phyloP scores from a whole-genome alignment of 345 rosid genomes.

The Pistacia integerrima region DNA sequence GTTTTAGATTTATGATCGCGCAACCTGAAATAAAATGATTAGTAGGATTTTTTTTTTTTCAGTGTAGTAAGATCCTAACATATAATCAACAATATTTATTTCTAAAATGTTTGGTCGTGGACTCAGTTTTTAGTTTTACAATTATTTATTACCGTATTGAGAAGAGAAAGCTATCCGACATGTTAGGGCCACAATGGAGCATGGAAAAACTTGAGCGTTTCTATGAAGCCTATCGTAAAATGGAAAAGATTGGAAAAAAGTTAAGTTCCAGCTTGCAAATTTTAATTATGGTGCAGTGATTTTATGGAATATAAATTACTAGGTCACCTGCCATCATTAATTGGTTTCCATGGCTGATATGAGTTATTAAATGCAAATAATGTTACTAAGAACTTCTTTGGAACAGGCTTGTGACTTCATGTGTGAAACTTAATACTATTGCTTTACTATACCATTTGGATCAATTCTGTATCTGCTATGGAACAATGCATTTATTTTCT shows the following conservation, averaged over 20 bases:
- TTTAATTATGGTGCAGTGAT: not conserved
- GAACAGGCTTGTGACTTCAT: not conserved
- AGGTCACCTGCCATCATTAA: not conserved
- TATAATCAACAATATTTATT: not conserved
- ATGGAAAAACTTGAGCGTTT: conserved; percentile 75
- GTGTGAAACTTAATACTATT: conserved; percentile 1
- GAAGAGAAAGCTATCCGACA: conserved; percentile 77
- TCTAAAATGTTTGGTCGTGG: not conserved
- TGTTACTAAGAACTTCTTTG: conserved; percentile 4
- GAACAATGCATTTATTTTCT: not conserved
- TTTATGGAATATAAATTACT: conserved; percentile 1
- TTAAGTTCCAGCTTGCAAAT: conserved; percentile 25
- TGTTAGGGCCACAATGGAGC: conserved; percentile 88
- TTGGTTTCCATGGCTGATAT: conserved; percentile 3
- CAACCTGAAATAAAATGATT: conserved; percentile 6
- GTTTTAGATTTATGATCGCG: not conserved
- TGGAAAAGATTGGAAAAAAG: conserved; percentile 89
- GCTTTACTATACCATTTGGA: not conserved
- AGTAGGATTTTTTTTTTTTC: not conserved
- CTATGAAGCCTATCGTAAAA: conserved; percentile 73
- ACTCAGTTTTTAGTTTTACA: not conserved
- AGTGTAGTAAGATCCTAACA: conserved; percentile 1
- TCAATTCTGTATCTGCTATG: conserved; percentile 9
- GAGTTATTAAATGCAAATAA: not conserved
- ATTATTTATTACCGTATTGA: conserved; percentile 27